Conservation (phyloP, 2,329 filamentous ascomycete genomes). For the Rhexocercosporidium sp. region DNA sequence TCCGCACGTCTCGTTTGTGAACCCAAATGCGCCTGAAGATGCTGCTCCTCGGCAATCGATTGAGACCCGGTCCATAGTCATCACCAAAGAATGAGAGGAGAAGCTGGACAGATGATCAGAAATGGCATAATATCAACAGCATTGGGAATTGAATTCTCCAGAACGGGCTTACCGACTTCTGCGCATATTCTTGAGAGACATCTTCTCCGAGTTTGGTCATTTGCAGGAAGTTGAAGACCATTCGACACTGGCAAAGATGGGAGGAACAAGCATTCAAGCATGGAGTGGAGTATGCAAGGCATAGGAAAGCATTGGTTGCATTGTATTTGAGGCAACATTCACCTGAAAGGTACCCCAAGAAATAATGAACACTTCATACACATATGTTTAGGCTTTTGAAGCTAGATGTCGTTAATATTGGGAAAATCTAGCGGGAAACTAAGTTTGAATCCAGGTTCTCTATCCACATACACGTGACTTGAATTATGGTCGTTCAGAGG, state of each 20-base stretch:
- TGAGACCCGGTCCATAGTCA: conserved; percentile 31
- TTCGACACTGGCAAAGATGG: neutral
- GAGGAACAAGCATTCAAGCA: neutral
- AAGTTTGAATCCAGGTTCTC: neutral
- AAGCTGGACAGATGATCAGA: neutral
- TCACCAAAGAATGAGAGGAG: conserved; percentile 22
- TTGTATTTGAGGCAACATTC: neutral
- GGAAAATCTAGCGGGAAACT: neutral
- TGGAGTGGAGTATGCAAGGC: neutral
- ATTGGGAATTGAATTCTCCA: neutral
- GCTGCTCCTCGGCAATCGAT: conserved; percentile 24
- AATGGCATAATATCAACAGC: neutral
- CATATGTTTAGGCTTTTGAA: neutral
- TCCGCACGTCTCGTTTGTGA: conserved; percentile 31
- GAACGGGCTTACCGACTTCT: neutral
- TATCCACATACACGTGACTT: neutral
- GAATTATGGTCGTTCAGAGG: neutral
- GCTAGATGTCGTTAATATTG: neutral
- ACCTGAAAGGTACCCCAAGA: neutral
- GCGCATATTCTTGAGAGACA: neutral
- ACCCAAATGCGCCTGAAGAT: conserved; percentile 19
- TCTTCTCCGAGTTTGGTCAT: neutral
- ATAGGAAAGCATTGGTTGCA: neutral
- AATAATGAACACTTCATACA: neutral
- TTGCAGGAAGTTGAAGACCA: neutral